Evolutionary conservation across 2,329 filamentous ascomycete species (phyloP).

Genomic region (Penicillium occitanis): DNA sequence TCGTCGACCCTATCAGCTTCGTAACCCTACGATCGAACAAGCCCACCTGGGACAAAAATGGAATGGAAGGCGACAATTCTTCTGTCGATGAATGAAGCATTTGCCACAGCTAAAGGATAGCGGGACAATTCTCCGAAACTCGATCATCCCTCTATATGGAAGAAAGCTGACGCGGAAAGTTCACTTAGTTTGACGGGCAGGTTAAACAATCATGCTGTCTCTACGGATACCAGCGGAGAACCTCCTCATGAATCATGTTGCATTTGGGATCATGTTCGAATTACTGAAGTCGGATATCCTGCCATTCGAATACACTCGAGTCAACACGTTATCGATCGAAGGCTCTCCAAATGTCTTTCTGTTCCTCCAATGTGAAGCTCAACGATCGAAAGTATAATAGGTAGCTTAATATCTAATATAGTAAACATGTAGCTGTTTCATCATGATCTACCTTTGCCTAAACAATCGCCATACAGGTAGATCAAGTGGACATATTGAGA

Average conservation of each 20-base stretch:
- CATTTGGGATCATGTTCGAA: background rate
- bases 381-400: background rate
- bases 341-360: background rate
- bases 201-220: background rate
- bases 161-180: background rate
- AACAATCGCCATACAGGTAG: background rate
- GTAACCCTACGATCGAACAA: background rate
- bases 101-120: background rate
- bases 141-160: background rate
- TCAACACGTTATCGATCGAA: background rate
- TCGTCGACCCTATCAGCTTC: background rate
- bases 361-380: background rate
- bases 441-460: background rate
- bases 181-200: background rate
- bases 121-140: background rate
- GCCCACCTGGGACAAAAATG: background rate
- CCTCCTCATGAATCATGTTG: background rate
- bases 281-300: background rate
- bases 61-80: background rate
- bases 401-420: background rate
- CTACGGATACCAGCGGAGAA: background rate
- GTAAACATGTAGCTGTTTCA: background rate
- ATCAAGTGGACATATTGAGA: slow-evolving; percentile 4
- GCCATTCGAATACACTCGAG: background rate
- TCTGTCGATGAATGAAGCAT: background rate